Percentiles rank a stretch among this genome's conserved stretches.
Evolutionary conservation across 805 yeast species (phyloP).

Genomic region (Candida maltosa): DNA sequence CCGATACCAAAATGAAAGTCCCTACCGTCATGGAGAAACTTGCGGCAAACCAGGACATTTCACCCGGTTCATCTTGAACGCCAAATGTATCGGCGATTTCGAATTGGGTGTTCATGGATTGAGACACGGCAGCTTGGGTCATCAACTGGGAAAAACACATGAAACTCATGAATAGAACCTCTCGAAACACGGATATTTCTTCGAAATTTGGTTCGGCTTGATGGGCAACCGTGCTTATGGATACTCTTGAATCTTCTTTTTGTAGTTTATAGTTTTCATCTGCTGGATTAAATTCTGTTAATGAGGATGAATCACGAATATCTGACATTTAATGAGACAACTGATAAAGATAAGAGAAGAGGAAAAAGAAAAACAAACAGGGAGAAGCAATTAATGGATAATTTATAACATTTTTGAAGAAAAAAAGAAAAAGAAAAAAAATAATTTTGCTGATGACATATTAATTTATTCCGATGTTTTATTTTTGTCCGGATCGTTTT

Average conservation of each 20-base stretch:
- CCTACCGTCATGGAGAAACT: constrained; percentile 33
- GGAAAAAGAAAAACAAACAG: no score
- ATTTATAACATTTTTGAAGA: no score
- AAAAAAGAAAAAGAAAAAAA: no score
- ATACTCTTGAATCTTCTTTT: neutral
- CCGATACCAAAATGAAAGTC: constrained; percentile 31
- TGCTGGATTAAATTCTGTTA: neutral
- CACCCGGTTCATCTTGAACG: constrained; percentile 23
- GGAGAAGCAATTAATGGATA: no score
- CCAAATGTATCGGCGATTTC: constrained; percentile 20
- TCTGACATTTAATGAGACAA: no score
- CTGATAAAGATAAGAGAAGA: no score
- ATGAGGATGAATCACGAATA: no score
- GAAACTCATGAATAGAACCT: constrained; percentile 19
- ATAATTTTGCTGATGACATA: no score
- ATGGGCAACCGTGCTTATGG: constrained; percentile 1
- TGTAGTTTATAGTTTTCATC: no score
- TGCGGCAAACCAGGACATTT: constrained; percentile 33
- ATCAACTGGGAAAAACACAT: constrained; percentile 25
- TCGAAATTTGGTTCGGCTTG: constrained; percentile 14
- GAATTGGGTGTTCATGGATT: constrained; percentile 19
- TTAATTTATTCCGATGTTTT: no score
- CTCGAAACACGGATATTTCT: constrained; percentile 21
- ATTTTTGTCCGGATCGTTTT: no score
- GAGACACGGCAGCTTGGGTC: constrained; percentile 28